A percentile compares a stretch with the other conserved stretches of the same genome.
Evolutionary conservation across 2,329 filamentous ascomycete species (phyloP).

Genomic region (Trichoderma sp.): DNA sequence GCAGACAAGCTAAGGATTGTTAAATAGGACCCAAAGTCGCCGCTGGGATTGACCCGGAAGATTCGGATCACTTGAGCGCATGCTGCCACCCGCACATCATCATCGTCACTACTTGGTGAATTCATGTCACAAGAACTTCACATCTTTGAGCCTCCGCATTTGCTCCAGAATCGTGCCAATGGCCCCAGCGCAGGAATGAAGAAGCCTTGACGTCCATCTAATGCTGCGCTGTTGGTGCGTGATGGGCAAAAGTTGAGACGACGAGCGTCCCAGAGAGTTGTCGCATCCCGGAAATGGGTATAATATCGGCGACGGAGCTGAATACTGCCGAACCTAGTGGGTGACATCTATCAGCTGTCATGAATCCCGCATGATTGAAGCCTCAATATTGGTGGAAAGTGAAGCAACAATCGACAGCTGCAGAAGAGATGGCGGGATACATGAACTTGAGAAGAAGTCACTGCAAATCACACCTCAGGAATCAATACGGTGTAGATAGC

Average conservation of each 20-base stretch:
- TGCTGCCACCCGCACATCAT: not conserved
- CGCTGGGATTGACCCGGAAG: not conserved
- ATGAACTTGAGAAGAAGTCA: not conserved
- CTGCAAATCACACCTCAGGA: not conserved
- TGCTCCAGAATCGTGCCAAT: not conserved
- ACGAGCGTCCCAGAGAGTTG: not conserved
- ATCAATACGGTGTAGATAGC: not conserved
- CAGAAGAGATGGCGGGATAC: not conserved
- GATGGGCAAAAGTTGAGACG: not conserved
- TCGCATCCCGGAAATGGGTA: not conserved
- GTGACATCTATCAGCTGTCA: fast-evolving
- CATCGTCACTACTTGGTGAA: not conserved
- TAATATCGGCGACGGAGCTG: not conserved
- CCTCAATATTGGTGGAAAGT: not conserved
- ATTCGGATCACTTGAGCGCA: not conserved
- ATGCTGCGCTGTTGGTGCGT: not conserved
- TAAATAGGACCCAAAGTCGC: not conserved
- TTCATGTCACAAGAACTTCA: not conserved
- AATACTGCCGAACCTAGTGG: not conserved
- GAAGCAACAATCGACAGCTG: not conserved
- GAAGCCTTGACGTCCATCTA: not conserved
- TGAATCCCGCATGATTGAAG: too few species aligned
- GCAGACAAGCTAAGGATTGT: too few species aligned
- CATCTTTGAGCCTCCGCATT: not conserved
- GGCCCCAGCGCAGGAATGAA: not conserved